These are phyloP conservation scores for Micractinium conductrix DNA, from an alignment of 139 green algal genomes.

Conservation along the genomic window DNA sequence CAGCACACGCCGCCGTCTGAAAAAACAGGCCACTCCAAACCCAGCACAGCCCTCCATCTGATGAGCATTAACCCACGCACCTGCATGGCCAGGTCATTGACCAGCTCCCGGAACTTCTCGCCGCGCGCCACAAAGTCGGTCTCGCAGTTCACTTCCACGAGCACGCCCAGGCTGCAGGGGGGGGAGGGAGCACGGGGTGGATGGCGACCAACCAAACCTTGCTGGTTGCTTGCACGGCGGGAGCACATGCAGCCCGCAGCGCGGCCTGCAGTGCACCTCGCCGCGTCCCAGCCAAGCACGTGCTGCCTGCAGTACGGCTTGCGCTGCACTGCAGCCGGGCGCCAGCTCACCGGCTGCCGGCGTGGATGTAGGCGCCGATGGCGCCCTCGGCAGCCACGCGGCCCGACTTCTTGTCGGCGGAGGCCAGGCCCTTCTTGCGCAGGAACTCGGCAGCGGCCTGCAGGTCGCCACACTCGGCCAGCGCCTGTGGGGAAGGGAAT, in stretches of 20 bases:
- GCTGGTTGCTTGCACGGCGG: too few relatives aligned
- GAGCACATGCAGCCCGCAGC: background rate
- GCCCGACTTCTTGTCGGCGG: constrained; percentile 96
- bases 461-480: constrained; percentile 78
- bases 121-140: constrained; percentile 97
- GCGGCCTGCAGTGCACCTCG: background rate
- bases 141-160: constrained; percentile 96
- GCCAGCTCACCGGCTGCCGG: constrained; percentile 69
- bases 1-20: too few relatives aligned
- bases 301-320: background rate
- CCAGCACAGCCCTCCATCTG: background rate
- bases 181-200: background rate
- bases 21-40: too few relatives aligned
- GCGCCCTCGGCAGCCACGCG: constrained; percentile 85
- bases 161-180: constrained; percentile 71
- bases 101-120: constrained; percentile 92
- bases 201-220: background rate
- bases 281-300: background rate
- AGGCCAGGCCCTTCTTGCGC: constrained; percentile 93
- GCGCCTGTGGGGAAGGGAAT: background rate
- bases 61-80: constrained; percentile 9
- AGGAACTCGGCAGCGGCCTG: constrained; percentile 79
- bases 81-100: constrained; percentile 84
- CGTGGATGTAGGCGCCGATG: constrained; percentile 95
- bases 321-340: too few relatives aligned